Percentiles rank a stretch among this genome's conserved stretches.
phyloP scores from a whole-genome alignment of 495 filamentous ascomycete species.

The Neurospora sp. region DNA sequence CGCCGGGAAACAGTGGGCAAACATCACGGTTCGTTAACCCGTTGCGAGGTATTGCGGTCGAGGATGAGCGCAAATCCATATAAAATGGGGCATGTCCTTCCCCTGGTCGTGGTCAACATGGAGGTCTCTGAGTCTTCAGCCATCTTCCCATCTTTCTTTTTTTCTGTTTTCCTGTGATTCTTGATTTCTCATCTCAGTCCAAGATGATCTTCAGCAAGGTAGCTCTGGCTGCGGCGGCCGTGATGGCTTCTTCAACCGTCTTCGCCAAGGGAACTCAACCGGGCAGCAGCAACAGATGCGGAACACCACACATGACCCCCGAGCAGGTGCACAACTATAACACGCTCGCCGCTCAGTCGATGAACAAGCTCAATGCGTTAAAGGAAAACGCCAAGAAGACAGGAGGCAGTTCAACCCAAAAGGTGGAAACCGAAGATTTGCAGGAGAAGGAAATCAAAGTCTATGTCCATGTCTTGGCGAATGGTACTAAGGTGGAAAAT shows the following conservation, averaged over 20 bases:
- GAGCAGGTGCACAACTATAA: neutral
- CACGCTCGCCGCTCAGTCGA: neutral
- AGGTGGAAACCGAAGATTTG: neutral
- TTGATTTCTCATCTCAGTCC: neutral
- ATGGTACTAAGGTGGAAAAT: slow-evolving; percentile 2
- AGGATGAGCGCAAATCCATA: neutral
- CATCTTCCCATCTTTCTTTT: neutral
- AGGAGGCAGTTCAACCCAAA: neutral
- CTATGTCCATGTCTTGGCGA: slow-evolving; percentile 4
- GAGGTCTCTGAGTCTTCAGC: neutral
- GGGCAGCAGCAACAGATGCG: neutral
- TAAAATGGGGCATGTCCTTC: neutral
- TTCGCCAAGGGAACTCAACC: neutral
- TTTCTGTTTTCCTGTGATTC: neutral
- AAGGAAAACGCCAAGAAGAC: neutral
- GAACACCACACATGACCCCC: neutral
- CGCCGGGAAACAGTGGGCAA: neutral
- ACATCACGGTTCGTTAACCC: neutral
- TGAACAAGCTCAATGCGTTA: neutral
- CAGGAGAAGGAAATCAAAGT: neutral
- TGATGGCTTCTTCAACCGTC: neutral
- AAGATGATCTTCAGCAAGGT: neutral
- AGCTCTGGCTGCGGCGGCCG: neutral
- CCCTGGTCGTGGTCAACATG: neutral
- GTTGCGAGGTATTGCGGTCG: neutral